Percentiles rank a stretch among this genome's conserved stretches.
These are phyloP conservation scores for Phytophthora gonapodyides DNA, from an alignment of 352 stramenopile species.

Conservation along the genomic window DNA sequence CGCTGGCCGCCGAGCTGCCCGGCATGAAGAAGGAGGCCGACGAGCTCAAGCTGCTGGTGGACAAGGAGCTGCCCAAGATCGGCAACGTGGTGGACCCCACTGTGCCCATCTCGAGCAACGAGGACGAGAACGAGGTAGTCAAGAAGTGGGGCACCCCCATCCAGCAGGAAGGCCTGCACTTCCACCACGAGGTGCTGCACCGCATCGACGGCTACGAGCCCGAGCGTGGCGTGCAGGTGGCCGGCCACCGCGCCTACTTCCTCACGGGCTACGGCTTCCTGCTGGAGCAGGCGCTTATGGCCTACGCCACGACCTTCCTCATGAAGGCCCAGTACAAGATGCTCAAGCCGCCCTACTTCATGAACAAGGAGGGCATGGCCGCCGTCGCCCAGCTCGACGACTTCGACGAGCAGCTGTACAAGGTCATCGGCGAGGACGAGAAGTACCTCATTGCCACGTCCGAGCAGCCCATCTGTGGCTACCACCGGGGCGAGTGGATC, in stretches of 20 bases:
- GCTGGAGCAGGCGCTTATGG: slow-evolving; percentile 99
- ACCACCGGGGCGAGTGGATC: slow-evolving; percentile 95
- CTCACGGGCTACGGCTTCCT: slow-evolving; percentile 98
- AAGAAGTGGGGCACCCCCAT: slow-evolving; percentile 75
- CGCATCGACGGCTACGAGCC: slow-evolving; percentile 99
- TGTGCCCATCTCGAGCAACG: slow-evolving; percentile 96
- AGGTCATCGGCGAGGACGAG: slow-evolving; percentile 96
- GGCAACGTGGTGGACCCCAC: slow-evolving; percentile 97
- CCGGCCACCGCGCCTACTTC: slow-evolving; percentile 99
- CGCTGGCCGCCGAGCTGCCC: slow-evolving; percentile 62
- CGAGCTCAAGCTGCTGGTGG: slow-evolving; percentile 71
- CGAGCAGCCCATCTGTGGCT: slow-evolving; percentile 99
- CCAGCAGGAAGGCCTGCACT: slow-evolving; percentile 88
- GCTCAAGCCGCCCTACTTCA: slow-evolving; percentile 99
- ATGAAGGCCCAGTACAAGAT: slow-evolving; percentile 96
- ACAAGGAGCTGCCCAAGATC: slow-evolving; percentile 90
- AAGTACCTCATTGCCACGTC: slow-evolving; percentile 99
- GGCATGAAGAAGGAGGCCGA: slow-evolving; percentile 85
- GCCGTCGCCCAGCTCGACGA: slow-evolving; percentile 98
- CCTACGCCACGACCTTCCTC: slow-evolving; percentile 98
- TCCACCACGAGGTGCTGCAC: slow-evolving; percentile 97
- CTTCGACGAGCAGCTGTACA: slow-evolving; percentile 99
- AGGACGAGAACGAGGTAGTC: slow-evolving; percentile 97
- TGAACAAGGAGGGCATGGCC: slow-evolving; percentile 99
- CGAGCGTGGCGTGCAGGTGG: slow-evolving; percentile 94